Evolutionary conservation across 1,139 yeast species (phyloP), one percentile per base, ranked within the genome.

Genomic region (Pichia sp.): DNA sequence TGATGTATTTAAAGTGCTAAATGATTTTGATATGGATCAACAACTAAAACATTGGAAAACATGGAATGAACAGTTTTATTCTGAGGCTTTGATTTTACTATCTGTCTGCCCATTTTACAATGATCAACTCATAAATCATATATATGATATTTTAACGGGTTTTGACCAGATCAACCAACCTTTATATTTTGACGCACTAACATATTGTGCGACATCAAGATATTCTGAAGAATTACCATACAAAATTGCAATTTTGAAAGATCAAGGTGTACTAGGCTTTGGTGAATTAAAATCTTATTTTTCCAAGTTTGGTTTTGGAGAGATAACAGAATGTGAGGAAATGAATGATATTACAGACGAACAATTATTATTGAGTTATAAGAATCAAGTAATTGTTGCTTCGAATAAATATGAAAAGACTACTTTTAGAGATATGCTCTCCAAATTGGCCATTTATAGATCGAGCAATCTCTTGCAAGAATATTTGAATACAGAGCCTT

Each of bases 161-260:
- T 64, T 77, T 8, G 96, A 89, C 59, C 73, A 76, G 0, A 54
- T 47, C 0, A 74, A 80, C 52, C 62, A 66, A 6, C 76, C 87
- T 6, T 65, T 71, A 40, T 89, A 87, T 55, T 80, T 83, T 47
- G 97, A 90, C 60, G 79, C 87, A 0, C 58, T 82, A 34, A 67
- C 64, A 16, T 71, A 62, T 33, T 65, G 80, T 37, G 73, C 81
- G 0, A 69, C 71, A 22, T 54, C 63, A 1, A 68, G 78, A 40
- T 62, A 69, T 6, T 70, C 76, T 7, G 71, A 71, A 42, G 71
- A 67, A 34, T 59, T 82, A 24, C 67, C 75, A 44, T 67, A 74
- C 30, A 80, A 73, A 51, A 74, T 79, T 37, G 69, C 76, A 34
- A 76, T 76, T 42, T 68, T 80, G 36, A 54, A 68, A 27, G 69